Evolutionary conservation across 1,139 yeast species (phyloP), one percentile per base, ranked within the genome.

Genomic region (Pichia sp.): DNA sequence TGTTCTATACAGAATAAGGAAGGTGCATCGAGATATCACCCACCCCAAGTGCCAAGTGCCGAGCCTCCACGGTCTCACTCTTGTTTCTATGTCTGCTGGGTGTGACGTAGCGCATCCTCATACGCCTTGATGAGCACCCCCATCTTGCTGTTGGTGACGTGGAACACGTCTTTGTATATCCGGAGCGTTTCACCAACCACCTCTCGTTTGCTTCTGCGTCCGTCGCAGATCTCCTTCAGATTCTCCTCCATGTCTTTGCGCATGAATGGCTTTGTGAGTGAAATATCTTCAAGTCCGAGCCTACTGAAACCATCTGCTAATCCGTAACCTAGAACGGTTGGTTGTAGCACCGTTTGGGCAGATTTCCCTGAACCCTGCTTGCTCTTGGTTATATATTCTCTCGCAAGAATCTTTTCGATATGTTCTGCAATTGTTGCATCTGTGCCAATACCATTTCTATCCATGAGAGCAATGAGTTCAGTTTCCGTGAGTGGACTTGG

Each of bases 401-500:
- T 62, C 10, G 58, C 57, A 19, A 72, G 62, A 31, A 93, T 77
- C 52, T 84, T 88, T 42, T 83, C 88, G 26, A 93, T 91, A 58
- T 93, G 99, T 30, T 91, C 98, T 0, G 98, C 98, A 62, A 93
- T 93, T 0, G 99, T 93, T 1, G 99, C 98, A 63, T 93, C 99
- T 0, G 99, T 93, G 1, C 99, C 99, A 33, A 93, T 93, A 0
- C 97, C 97, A 59, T 93, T 93, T 6, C 77, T 85, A 62, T 93
- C 98, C 99, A 93, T 93, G 34, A 91, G 62, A 10, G 87, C 82
- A 61, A 93, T 86, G 25, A 93, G 66, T 51, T 91, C 98, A 0
- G 96, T 71, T 58, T 93, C 99, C 0, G 98, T 88, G 68, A 93
- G 72, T 38, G 77, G 81, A 26, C 64, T 63, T 0, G 98, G 98